These are phyloP conservation scores for Ceriops tagal DNA, from an alignment of 345 rosid species.

Conservation along the genomic window DNA sequence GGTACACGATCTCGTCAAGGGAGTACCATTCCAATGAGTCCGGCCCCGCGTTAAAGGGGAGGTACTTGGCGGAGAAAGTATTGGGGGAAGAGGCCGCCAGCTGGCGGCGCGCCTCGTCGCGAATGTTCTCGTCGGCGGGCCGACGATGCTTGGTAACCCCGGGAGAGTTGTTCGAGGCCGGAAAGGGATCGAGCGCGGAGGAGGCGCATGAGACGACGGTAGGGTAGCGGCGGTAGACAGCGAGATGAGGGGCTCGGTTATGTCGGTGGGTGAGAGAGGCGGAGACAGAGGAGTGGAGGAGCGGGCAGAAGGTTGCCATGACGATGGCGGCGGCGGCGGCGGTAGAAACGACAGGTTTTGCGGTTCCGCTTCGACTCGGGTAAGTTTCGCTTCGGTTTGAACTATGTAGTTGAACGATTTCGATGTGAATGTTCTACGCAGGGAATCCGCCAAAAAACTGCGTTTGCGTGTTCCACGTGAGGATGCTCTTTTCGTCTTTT, in stretches of 20 bases:
- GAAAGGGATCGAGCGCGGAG: constrained; percentile 22
- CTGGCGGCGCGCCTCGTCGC: constrained; percentile 68
- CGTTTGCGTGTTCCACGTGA: no score
- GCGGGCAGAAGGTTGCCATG: constrained; percentile 37
- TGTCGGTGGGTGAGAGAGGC: constrained; percentile 26
- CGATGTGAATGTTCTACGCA: no score
- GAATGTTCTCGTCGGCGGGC: constrained; percentile 42
- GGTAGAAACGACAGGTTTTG: constrained; percentile 6
- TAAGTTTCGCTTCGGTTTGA: no score
- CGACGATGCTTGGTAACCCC: constrained; percentile 25
- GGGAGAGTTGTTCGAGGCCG: constrained; percentile 19
- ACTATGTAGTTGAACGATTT: no score
- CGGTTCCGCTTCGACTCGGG: background rate
- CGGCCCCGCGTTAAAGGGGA: constrained; percentile 60
- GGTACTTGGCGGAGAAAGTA: constrained; percentile 67
- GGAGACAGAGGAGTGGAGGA: constrained; percentile 29
- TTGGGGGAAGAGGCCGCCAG: constrained; percentile 32
- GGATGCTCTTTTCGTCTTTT: background rate
- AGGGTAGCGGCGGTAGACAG: constrained; percentile 9
- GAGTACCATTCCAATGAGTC: constrained; percentile 61
- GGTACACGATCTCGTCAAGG: constrained; percentile 84
- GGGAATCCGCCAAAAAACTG: no score
- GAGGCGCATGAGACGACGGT: constrained; percentile 38
- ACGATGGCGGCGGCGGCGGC: background rate
- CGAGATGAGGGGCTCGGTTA: constrained; percentile 12